Evolutionary conservation across 257 asterid genomes (phyloP), one percentile per base, ranked within the genome.

Genomic region (Phtheirospermum japonicum): DNA sequence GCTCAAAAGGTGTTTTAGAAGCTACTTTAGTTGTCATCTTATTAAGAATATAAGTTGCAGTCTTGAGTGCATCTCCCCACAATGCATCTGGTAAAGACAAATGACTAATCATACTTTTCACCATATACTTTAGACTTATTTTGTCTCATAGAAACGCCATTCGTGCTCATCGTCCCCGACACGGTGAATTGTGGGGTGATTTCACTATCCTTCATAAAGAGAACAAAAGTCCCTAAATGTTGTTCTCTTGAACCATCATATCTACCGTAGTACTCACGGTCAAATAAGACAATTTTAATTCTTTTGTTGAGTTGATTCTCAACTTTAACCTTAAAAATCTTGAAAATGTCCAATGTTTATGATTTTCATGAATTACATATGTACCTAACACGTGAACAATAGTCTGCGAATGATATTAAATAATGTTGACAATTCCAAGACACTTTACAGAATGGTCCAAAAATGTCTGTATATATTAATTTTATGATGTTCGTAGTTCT

Each of bases 281-380:
- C 51, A 43, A 3, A 43, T 10, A 4, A 3, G 16, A 43, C 51
- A 9, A 4, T 12, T 43, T 43, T 43, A 43, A 43, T 43, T 43
- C 51, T 43, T 43, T 43, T 43, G n/a, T 43, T 12, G 51, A 43
- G 51, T 43, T 43, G 37, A 33, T 33, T 33, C 37, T 33, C 37
- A 7, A 33, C 37, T 33, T 33, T 7, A 33, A 33, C 37, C 9
- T 43, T 43, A 43, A 43, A 43, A 3, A n/a, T n/a, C 9, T 43
- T 9, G 51, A 43, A 43, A 5, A 43, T 43, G 51, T 43, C 51
- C 51, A 43, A 10, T 43, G 51, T 12, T 10, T 43, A 4, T 3
- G 51, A 43, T 43, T 43, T 43, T 43, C 51, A 43, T 43, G 51
- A 43, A 43, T 43, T 12, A 43, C 3, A 43, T 43, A 43, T 43